A percentile compares a stretch with the other conserved stretches of the same genome.
These are phyloP conservation scores for Hyphodiscus sp. DNA, from an alignment of 2,329 filamentous ascomycete species.

Conservation along the genomic window DNA sequence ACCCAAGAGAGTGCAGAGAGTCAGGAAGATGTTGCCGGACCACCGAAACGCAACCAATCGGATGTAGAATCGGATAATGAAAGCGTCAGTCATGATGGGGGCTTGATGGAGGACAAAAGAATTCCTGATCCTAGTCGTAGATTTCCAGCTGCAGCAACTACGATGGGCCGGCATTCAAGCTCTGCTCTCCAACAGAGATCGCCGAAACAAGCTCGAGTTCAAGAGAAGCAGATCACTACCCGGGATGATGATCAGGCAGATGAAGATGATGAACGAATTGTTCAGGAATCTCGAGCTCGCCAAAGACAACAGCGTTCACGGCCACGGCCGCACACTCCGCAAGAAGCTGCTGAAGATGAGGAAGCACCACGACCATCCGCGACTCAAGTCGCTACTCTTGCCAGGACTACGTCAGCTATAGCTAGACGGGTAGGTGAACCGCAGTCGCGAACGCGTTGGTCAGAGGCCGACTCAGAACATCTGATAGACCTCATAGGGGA, in stretches of 20 bases:
- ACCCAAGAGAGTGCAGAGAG: slow-evolving; percentile 7
- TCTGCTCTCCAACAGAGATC: slow-evolving; percentile 2
- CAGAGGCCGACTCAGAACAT: slow-evolving; percentile 33
- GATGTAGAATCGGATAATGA: neutral
- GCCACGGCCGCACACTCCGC: neutral
- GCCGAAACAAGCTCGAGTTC: slow-evolving; percentile 2
- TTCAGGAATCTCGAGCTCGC: neutral
- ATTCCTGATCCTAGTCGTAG: slow-evolving; percentile 14
- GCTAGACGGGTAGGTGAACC: neutral
- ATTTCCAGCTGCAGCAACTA: neutral
- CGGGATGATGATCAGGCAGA: neutral
- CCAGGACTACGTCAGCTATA: neutral
- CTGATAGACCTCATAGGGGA: slow-evolving; percentile 43
- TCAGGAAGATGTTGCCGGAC: neutral
- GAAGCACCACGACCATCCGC: slow-evolving; percentile 3
- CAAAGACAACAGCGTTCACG: neutral
- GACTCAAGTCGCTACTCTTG: slow-evolving; percentile 6
- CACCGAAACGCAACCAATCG: slow-evolving; percentile 4
- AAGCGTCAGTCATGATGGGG: slow-evolving; percentile 15
- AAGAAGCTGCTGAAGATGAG: slow-evolving; percentile 5
- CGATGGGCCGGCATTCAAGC: neutral
- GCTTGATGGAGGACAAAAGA: slow-evolving; percentile 20
- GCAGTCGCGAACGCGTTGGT: slow-evolving; percentile 30
- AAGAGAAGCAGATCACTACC: neutral
- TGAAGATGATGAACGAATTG: neutral